Percentiles rank a stretch among this genome's conserved stretches.
Conservation (phyloP, 345 rosid species). For the Garcia nutans region DNA sequence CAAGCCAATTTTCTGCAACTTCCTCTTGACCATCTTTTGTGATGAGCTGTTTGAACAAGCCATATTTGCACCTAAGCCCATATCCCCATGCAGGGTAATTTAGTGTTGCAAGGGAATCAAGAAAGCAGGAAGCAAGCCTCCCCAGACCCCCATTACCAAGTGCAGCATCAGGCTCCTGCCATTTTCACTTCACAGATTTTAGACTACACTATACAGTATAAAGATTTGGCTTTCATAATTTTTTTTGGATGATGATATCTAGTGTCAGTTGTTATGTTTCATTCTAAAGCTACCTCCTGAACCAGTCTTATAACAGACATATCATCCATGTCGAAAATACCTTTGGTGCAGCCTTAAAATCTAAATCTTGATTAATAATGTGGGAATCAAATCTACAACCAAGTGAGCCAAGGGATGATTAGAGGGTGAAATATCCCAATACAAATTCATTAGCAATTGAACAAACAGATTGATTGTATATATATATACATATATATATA, state of each 20-base stretch:
- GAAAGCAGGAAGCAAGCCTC: constrained; percentile 52
- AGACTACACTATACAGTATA: background rate
- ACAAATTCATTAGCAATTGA: background rate
- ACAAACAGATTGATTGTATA: too few species aligned
- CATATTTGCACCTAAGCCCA: constrained; percentile 46
- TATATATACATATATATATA: too few species aligned
- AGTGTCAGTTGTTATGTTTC: too few species aligned
- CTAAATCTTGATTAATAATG: too few species aligned
- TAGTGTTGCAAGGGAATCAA: constrained; percentile 53
- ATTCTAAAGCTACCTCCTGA: too few species aligned
- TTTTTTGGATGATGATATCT: too few species aligned
- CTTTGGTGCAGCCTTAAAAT: too few species aligned
- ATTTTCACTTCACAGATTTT: background rate
- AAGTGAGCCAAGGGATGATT: too few species aligned
- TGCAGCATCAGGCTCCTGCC: constrained; percentile 54
- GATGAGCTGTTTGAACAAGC: constrained; percentile 51
- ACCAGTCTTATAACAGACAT: too few species aligned
- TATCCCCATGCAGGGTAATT: constrained; percentile 58
- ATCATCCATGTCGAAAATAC: too few species aligned
- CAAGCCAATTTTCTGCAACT: constrained; percentile 57
- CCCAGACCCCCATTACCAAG: constrained; percentile 52
- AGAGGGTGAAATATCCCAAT: background rate
- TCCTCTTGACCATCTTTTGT: constrained; percentile 56
- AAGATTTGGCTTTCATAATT: background rate
- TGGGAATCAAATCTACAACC: too few species aligned